These are phyloP conservation scores for Agrocybe chaxingu DNA, from an alignment of 768 basidiomycete species.

Conservation along the genomic window DNA sequence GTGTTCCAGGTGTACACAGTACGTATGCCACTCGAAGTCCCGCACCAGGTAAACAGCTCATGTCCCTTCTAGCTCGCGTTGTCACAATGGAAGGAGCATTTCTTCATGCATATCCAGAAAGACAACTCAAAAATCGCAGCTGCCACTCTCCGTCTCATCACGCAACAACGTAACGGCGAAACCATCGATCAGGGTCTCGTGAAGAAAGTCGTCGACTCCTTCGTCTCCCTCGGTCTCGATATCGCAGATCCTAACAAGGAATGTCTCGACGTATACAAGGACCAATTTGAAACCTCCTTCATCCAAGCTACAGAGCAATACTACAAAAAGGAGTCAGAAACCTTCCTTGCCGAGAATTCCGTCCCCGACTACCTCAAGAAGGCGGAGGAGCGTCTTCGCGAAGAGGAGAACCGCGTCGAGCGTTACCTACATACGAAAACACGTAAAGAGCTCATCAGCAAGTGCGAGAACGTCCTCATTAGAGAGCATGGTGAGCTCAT, in stretches of 20 bases:
- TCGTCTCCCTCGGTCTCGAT: constrained; percentile 93
- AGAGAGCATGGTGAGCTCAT: constrained; percentile 85
- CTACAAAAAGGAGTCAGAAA: constrained; percentile 91
- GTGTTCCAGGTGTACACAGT: constrained; percentile 97
- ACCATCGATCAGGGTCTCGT: constrained; percentile 93
- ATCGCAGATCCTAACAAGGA: constrained; percentile 89
- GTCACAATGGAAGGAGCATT: constrained; percentile 92
- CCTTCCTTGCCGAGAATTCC: constrained; percentile 87
- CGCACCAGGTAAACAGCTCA: constrained; percentile 4
- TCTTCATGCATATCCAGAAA: constrained; percentile 83
- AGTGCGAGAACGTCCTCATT: constrained; percentile 94
- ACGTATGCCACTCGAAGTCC: constrained; percentile 22
- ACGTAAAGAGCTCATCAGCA: constrained; percentile 77
- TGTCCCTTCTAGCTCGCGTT: constrained; percentile 68
- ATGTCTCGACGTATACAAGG: constrained; percentile 92
- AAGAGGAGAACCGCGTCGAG: constrained; percentile 96
- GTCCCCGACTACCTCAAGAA: constrained; percentile 97
- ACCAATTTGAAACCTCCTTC: constrained; percentile 90
- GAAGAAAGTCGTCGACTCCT: constrained; percentile 97
- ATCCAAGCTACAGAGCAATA: constrained; percentile 85
- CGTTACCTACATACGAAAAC: constrained; percentile 91
- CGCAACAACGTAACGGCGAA: constrained; percentile 94
- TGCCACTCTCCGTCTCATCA: constrained; percentile 85
- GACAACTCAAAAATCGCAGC: constrained; percentile 80
- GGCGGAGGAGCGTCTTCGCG: constrained; percentile 88